Percentiles rank a stretch among this genome's conserved stretches.
phyloP scores from a whole-genome alignment of 257 asterid genomes.

The Linaria vulgaris region DNA sequence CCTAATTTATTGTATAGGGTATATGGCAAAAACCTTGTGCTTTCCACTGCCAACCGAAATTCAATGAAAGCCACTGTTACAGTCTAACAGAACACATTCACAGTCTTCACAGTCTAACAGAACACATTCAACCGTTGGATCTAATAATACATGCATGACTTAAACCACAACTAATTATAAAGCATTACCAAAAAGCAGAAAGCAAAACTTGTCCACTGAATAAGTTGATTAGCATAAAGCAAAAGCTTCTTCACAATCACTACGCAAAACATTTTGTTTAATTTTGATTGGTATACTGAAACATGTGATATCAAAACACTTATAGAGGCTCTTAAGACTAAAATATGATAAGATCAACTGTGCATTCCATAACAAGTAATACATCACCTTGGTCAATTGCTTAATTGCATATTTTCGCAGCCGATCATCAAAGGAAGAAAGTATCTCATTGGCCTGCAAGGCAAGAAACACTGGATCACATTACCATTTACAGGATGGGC shows the following conservation, averaged over 20 bases:
- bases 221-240: neutral
- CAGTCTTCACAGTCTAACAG: too few relatives aligned
- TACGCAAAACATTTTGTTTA: neutral
- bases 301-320: neutral
- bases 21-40: neutral
- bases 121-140: neutral
- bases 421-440: constrained; percentile 93
- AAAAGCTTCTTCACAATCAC: neutral
- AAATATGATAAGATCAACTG: constrained; percentile 1
- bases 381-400: constrained; percentile 82
- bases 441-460: constrained; percentile 89
- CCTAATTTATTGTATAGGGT: neutral
- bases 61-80: neutral
- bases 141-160: neutral
- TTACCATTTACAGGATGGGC: neutral
- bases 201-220: constrained; percentile 1
- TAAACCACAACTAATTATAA: neutral
- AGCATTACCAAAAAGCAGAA: neutral
- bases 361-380: constrained; percentile 16
- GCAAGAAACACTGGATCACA: constrained; percentile 14
- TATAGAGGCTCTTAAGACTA: constrained; percentile 1
- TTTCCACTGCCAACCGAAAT: neutral
- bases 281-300: neutral
- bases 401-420: constrained; percentile 79
- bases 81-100: neutral